These are phyloP conservation scores for Phytophthora cactorum DNA, from an alignment of 352 stramenopile species.

Conservation along the genomic window DNA sequence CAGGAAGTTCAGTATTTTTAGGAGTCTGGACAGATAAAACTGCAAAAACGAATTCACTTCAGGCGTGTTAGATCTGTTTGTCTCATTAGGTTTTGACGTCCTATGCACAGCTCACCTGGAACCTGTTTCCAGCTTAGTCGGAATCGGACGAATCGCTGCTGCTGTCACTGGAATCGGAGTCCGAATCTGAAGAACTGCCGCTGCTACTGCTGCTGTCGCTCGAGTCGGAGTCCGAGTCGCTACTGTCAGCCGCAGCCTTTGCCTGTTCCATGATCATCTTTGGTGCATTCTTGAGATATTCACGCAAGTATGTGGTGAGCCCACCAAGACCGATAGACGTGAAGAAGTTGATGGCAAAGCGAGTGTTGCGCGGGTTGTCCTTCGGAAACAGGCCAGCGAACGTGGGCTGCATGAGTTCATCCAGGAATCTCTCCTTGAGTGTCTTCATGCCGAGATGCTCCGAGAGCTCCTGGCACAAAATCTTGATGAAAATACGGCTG, in stretches of 20 bases:
- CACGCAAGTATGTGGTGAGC: constrained; percentile 96
- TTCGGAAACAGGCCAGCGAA: constrained; percentile 97
- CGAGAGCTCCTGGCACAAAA: constrained; percentile 98
- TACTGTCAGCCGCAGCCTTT: constrained; percentile 47
- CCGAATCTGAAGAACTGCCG: constrained; percentile 39
- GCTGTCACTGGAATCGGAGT: constrained; percentile 45
- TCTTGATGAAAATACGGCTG: constrained; percentile 99
- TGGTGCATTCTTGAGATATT: constrained; percentile 97
- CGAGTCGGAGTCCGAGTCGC: constrained; percentile 58
- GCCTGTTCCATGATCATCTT: constrained; percentile 93
- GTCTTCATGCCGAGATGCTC: constrained; percentile 97
- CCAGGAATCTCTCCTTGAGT: constrained; percentile 95
- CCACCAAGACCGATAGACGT: constrained; percentile 98
- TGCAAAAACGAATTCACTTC: constrained; percentile 28
- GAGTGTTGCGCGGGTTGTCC: constrained; percentile 97
- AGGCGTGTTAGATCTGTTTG: constrained; percentile 21
- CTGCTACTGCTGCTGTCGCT: constrained; percentile 42
- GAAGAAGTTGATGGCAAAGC: constrained; percentile 99
- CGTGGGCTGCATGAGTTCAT: constrained; percentile 90
- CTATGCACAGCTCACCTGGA: constrained; percentile 18
- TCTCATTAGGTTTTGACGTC: constrained; percentile 2
- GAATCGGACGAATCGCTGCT: constrained; percentile 52
- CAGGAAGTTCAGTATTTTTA: constrained; percentile 42
- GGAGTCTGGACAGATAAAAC: constrained; percentile 18
- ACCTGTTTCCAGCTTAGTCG: constrained; percentile 29